These are phyloP conservation scores for Camelina neglecta DNA, from an alignment of 345 rosid genomes.

Conservation along the genomic window DNA sequence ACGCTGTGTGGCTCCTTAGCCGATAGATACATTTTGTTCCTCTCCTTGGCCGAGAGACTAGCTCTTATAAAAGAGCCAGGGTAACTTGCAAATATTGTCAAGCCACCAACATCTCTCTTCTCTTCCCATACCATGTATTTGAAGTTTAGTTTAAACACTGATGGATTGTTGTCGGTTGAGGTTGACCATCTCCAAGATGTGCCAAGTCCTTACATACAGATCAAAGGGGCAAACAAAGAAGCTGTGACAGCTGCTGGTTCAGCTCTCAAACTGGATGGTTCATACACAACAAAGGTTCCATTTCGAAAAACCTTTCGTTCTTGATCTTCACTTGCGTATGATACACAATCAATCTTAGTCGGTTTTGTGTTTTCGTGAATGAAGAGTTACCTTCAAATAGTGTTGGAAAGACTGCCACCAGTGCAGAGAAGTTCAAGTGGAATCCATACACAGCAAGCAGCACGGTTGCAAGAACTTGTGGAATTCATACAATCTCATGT, in stretches of 20 bases:
- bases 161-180: slow-evolving; percentile 46
- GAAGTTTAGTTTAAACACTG: too few species aligned
- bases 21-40: too few species aligned
- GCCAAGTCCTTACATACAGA: slow-evolving; percentile 84
- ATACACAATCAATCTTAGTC: neutral
- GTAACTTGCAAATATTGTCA: too few species aligned
- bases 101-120: too few species aligned
- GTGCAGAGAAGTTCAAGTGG: slow-evolving; percentile 75
- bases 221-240: slow-evolving; percentile 95
- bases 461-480: slow-evolving; percentile 88
- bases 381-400: slow-evolving; percentile 89
- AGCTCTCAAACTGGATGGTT: slow-evolving; percentile 79
- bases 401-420: slow-evolving; percentile 79
- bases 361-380: neutral
- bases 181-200: slow-evolving; percentile 92
- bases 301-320: neutral
- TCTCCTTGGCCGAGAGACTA: too few species aligned
- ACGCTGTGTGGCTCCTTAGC: too few species aligned
- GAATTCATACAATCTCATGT: slow-evolving; percentile 96
- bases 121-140: too few species aligned
- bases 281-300: slow-evolving; percentile 94
- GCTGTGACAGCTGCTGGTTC: slow-evolving; percentile 96
- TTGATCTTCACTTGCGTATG: slow-evolving; percentile 8
- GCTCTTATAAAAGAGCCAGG: too few species aligned
- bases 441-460: slow-evolving; percentile 79